Conservation (phyloP, 768 basidiomycete genomes). For the Bullera alba region DNA sequence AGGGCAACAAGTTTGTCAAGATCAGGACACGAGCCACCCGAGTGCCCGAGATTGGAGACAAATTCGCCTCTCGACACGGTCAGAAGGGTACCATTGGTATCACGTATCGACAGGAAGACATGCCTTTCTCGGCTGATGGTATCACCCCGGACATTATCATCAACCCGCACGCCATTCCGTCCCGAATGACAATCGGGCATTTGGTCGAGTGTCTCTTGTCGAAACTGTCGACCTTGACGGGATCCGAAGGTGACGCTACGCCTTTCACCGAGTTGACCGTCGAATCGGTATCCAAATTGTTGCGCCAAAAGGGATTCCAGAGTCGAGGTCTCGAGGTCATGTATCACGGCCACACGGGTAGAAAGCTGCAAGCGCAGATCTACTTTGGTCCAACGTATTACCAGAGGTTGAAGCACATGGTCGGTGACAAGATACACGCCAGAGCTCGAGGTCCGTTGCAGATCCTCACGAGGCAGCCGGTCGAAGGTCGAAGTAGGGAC, state of each 20-base stretch:
- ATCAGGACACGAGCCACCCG: constrained; percentile 91
- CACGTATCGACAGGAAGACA: constrained; percentile 98
- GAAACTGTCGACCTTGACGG: constrained; percentile 91
- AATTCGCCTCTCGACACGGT: constrained; percentile 98
- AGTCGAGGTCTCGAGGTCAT: constrained; percentile 95
- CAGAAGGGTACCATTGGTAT: constrained; percentile 99
- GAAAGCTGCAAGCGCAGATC: constrained; percentile 93
- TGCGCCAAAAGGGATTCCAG: constrained; percentile 86
- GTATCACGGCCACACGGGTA: constrained; percentile 98
- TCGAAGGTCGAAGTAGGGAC: constrained; percentile 96
- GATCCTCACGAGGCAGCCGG: constrained; percentile 93
- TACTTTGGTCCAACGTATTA: constrained; percentile 99
- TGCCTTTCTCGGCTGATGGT: constrained; percentile 97
- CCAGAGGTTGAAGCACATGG: constrained; percentile 98
- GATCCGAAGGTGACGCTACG: constrained; percentile 96
- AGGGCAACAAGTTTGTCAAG: constrained; percentile 97
- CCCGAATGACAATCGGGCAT: constrained; percentile 99
- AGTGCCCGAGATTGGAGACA: constrained; percentile 96
- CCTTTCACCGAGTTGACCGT: constrained; percentile 98
- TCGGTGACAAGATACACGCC: constrained; percentile 99
- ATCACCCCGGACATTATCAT: constrained; percentile 96
- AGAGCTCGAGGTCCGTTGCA: constrained; percentile 95
- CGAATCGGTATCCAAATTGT: constrained; percentile 87
- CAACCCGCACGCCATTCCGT: constrained; percentile 98
- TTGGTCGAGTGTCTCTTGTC: constrained; percentile 96